Percentiles rank a stretch among this genome's conserved stretches.
Conservation (phyloP, 805 yeast genomes). For the Ogataea dorogensis region DNA sequence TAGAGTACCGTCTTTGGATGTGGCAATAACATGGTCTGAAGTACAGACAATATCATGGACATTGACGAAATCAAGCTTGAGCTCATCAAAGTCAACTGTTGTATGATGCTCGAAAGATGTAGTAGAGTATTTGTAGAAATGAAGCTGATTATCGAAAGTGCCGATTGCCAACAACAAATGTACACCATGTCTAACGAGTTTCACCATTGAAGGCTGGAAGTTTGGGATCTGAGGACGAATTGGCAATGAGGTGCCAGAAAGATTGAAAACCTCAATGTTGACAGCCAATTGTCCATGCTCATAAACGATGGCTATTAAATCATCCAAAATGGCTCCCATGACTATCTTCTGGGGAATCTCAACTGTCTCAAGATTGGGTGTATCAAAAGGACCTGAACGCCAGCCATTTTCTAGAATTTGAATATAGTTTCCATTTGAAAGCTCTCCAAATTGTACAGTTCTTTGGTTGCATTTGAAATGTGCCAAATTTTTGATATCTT, state of each 20-base stretch:
- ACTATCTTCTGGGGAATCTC: slow-evolving; percentile 18
- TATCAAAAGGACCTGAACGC: slow-evolving; percentile 23
- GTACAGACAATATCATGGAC: slow-evolving; percentile 14
- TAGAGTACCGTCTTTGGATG: slow-evolving; percentile 28
- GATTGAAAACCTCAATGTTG: slow-evolving; percentile 18
- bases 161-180: slow-evolving; percentile 17
- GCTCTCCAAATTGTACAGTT: slow-evolving; percentile 17
- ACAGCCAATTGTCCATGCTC: slow-evolving; percentile 11
- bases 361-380: slow-evolving; percentile 5
- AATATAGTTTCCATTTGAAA: slow-evolving; percentile 13
- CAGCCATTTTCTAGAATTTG: slow-evolving; percentile 24
- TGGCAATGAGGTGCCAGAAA: slow-evolving; percentile 3
- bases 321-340: slow-evolving; percentile 14
- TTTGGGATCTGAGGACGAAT: slow-evolving; percentile 11
- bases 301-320: slow-evolving; percentile 19
- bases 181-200: slow-evolving; percentile 5
- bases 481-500: slow-evolving; percentile 12
- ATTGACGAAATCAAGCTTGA: slow-evolving; percentile 6
- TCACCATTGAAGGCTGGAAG: slow-evolving; percentile 20
- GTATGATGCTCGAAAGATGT: not conserved
- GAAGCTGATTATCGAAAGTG: slow-evolving; percentile 16
- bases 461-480: slow-evolving; percentile 12
- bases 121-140: slow-evolving; percentile 14
- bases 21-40: slow-evolving; percentile 11
- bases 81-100: slow-evolving; percentile 5